Base-by-base conservation (phyloP, 495 filamentous ascomycete genomes). In the Neurospora discreta region DNA sequence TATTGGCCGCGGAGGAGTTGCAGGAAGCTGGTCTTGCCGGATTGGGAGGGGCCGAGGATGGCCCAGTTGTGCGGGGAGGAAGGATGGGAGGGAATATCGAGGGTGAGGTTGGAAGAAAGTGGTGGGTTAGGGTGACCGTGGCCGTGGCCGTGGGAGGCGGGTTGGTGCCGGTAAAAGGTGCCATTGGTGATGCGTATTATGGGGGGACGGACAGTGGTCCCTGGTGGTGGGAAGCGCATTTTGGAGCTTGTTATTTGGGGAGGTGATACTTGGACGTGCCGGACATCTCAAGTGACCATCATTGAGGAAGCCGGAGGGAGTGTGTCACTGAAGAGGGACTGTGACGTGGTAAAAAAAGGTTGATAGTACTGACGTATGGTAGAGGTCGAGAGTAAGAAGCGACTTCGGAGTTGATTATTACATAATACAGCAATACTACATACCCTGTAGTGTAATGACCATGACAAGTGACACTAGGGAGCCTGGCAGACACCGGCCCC, bases 141-240 rank as follows among this genome's bases (percentile, higher is more conserved):
- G 6, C 78, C 70, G 68, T 76, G 77, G 10, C 52, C 10, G n/a
- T 70, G 71, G 38, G 85, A 77, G 11, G 77, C 84, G 16, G 92
- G 93, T 79, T 94, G 91, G 65, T 89, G 87, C 20, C 90, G 88
- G 81, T 95, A 95, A 78, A 97, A 97, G 3, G 91, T 93, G 73
- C 84, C 92, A 81, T 92, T 87, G 73, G 85, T 71, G 76, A 97
- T 94, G 72, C 82, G 84, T 69, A 97, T 89, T 65, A 97, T 84
- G 10, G 92, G 91, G 33, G 82, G 77, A 42, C 77, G 79, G 41
- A 70, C 60, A 18, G 77, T 73, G 16, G 26, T 65, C 13, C 52
- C 26, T 7, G 52, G 52, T 5, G 52, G 52, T 65, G 77, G 71
- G 13, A 79, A 46, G 3, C 77, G 75, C 82, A 85, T 84, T 69